Base-by-base conservation (phyloP, 768 basidiomycete genomes). In the Phallus indusiatus region DNA sequence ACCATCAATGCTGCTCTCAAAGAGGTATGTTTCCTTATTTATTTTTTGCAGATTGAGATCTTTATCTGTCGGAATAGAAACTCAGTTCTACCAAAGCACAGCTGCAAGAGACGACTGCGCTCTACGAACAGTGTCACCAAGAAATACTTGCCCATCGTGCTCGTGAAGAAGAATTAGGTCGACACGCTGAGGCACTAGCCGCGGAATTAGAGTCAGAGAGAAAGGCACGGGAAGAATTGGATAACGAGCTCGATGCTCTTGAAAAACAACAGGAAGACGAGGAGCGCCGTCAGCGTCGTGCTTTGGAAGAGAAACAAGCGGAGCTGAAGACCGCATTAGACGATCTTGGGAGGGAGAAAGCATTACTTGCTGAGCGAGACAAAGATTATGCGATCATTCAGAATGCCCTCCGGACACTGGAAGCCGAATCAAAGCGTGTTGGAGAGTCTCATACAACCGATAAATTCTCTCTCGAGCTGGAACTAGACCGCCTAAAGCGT, bases 371-470 rank as follows among this genome's bases (percentile, higher is more conserved):
- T 2, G 83, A 87, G 63, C 83, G 90, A 37, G 90, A 94, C 60
- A 67, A 76, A 0, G 94, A 98, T 66, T 72, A 97, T 12, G 74
- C 75, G 1, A 79, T 82, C 0, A 81, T 96, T 2, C 89, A 96
- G 66, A 71, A 70, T 7, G 85, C 85, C 0, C 73, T 96, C n/a
- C 79, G 82, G 62, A 70, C 75, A 1, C 70, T 89, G 51, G 92
- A 96, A 67, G 74, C 77, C 28, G 90, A 94, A 69, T 83, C 84
- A 21, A 85, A 86, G 72, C 78, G 83, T 59, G 78, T 86, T 0
- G 94, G 94, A 20, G 91, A 95, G 72, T 83, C 85, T 12, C 88
- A 88, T 66, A 86, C 87, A 0, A 86, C 84, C 2, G 87, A 92
- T 21, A 78, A 84, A 48, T 90, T 92, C 74, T 89, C 89, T 0